Conservation (phyloP, 2,329 filamentous ascomycete species). For the Tolypocladium nubicola region DNA sequence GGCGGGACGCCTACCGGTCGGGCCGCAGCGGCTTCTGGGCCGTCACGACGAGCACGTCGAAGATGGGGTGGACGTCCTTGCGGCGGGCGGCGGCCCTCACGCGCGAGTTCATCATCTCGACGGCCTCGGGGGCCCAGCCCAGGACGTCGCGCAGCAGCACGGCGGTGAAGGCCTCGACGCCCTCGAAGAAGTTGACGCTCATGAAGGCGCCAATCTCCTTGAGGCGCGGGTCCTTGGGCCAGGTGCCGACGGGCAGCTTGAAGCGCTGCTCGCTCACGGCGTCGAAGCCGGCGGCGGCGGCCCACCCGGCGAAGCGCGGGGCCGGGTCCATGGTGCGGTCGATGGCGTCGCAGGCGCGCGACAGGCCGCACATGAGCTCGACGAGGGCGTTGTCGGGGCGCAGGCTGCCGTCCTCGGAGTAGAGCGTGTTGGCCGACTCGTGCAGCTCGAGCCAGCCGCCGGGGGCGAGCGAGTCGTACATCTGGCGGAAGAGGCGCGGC, state of each 20-base stretch:
- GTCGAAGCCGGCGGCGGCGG: conserved; percentile 20
- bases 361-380: conserved; percentile 14
- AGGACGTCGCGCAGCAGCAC: conserved; percentile 25
- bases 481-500: conserved; percentile 13
- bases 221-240: conserved; percentile 29
- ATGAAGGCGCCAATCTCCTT: conserved; percentile 30
- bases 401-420: conserved; percentile 28
- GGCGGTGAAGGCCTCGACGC: conserved; percentile 26
- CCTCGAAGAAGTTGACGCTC: conserved; percentile 24
- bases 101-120: conserved; percentile 24
- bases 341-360: conserved; percentile 14
- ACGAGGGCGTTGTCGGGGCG: conserved; percentile 22
- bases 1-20: background rate
- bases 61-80: conserved; percentile 16
- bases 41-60: conserved; percentile 18
- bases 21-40: conserved; percentile 13
- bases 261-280: conserved; percentile 16
- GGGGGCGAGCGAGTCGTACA: conserved; percentile 26
- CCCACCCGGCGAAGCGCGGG: conserved; percentile 15
- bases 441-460: conserved; percentile 38
- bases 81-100: conserved; percentile 14
- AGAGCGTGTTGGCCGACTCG: conserved; percentile 25
- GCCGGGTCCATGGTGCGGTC: conserved; percentile 19
- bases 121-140: conserved; percentile 28
- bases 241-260: conserved; percentile 25